Percentiles rank a stretch among this genome's conserved stretches.
Evolutionary conservation across 1,284 basidiomycete genomes (phyloP).

Genomic region (Cryptococcus wingfieldii): DNA sequence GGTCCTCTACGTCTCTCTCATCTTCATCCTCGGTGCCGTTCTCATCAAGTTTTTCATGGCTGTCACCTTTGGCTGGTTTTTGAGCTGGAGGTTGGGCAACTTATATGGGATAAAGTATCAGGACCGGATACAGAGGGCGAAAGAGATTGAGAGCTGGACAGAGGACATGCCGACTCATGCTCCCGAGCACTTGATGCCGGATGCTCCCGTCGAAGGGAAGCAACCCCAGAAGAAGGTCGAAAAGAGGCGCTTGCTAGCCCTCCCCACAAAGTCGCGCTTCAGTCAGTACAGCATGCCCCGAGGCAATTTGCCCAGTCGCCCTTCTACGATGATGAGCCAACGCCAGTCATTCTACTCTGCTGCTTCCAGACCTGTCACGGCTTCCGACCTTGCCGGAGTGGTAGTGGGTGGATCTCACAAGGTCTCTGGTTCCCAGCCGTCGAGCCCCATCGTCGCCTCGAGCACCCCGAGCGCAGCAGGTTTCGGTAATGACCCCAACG

Average conservation of each 20-base stretch:
- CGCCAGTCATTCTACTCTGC: no score
- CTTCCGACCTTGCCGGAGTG: no score
- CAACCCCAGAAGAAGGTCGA: slow-evolving; percentile 47
- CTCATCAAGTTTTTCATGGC: slow-evolving; percentile 94
- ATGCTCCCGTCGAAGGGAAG: slow-evolving; percentile 41
- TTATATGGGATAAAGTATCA: slow-evolving; percentile 92
- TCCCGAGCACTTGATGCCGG: slow-evolving; percentile 80
- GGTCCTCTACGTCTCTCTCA: slow-evolving; percentile 89
- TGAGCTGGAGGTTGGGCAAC: slow-evolving; percentile 86
- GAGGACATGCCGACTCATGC: slow-evolving; percentile 94
- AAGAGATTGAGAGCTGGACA: slow-evolving; percentile 94
- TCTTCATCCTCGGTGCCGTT: slow-evolving; percentile 97
- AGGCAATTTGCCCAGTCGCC: no score
- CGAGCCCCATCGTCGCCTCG: no score
- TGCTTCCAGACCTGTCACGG: no score
- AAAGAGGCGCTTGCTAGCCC: slow-evolving; percentile 66
- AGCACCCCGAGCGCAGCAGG: slow-evolving; percentile 5
- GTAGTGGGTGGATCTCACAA: no score
- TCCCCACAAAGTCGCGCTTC: slow-evolving; percentile 61
- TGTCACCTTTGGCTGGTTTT: slow-evolving; percentile 94
- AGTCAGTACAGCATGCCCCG: no score
- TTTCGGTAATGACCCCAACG: no score
- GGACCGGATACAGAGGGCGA: slow-evolving; percentile 81
- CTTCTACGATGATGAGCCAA: no score
- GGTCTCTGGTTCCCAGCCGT: no score